Evolutionary conservation across 1,139 yeast genomes (phyloP).

Genomic region (Debaryomyces singareniensis): DNA sequence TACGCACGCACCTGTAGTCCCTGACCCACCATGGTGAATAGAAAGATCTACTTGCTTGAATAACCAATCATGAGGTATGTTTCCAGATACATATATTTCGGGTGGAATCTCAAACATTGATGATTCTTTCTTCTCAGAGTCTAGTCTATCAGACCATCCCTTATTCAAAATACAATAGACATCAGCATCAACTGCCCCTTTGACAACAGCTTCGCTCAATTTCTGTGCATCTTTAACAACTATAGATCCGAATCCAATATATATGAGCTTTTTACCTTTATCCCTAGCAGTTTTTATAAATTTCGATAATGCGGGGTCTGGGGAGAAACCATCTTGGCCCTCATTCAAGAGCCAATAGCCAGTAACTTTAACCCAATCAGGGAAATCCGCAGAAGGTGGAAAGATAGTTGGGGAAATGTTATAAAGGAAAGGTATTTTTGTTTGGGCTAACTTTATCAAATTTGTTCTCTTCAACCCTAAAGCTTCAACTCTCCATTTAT

Average conservation of each 20-base stretch:
- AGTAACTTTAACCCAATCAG: constrained; percentile 90
- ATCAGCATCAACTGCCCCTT: constrained; percentile 71
- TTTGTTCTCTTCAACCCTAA: constrained; percentile 65
- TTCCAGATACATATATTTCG: constrained; percentile 60
- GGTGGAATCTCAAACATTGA: constrained; percentile 15
- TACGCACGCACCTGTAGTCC: constrained; percentile 90
- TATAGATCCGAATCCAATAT: constrained; percentile 94
- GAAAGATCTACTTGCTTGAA: constrained; percentile 88
- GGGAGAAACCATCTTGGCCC: constrained; percentile 52
- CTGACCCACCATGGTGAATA: constrained; percentile 97
- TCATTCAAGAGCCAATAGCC: constrained; percentile 95
- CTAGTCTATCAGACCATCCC: constrained; percentile 87
- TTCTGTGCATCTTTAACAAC: constrained; percentile 79
- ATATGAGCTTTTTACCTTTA: constrained; percentile 66
- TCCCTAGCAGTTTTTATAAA: constrained; percentile 61
- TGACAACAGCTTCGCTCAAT: constrained; percentile 70
- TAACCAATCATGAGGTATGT: constrained; percentile 92
- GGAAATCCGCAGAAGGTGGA: constrained; percentile 90
- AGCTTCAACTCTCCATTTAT: constrained; percentile 73
- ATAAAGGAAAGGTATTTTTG: constrained; percentile 80
- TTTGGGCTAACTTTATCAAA: constrained; percentile 64
- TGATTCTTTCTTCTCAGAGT: constrained; percentile 8
- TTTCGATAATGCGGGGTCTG: constrained; percentile 51
- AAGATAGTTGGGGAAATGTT: constrained; percentile 82
- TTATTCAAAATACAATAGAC: constrained; percentile 84